phyloP scores from a whole-genome alignment of 768 basidiomycete species.

The Lentinula raphanica region DNA sequence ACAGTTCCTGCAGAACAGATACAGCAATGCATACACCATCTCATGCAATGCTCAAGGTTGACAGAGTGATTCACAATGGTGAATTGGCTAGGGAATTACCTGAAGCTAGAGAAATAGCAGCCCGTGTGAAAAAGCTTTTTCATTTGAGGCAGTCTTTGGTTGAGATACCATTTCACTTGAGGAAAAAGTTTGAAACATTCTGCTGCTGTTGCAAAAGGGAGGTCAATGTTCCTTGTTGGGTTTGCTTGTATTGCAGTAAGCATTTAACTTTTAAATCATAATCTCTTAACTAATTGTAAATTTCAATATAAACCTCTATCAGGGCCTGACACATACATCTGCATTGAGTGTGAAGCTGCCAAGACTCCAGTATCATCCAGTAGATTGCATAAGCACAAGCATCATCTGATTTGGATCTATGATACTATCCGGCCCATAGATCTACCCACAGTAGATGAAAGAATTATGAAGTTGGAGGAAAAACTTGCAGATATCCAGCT shows the following conservation, averaged over 20 bases:
- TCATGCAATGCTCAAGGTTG: background rate
- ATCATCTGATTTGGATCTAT: background rate
- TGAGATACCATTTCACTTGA: background rate
- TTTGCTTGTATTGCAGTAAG: conserved; percentile 1
- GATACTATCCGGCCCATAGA: too few species aligned
- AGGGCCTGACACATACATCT: background rate
- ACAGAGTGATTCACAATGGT: background rate
- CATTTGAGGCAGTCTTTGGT: background rate
- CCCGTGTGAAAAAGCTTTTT: background rate
- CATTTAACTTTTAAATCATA: background rate
- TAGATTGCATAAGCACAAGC: background rate
- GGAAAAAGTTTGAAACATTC: background rate
- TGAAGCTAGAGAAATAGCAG: background rate
- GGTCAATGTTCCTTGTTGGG: background rate
- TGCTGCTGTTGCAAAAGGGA: conserved; percentile 1
- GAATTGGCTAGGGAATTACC: background rate
- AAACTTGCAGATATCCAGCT: too few species aligned
- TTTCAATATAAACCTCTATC: too few species aligned
- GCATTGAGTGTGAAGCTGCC: background rate
- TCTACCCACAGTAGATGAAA: too few species aligned
- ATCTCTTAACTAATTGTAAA: too few species aligned
- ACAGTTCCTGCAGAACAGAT: background rate
- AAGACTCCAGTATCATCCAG: background rate
- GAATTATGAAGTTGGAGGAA: too few species aligned
- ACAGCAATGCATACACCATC: background rate